phyloP scores from a whole-genome alignment of 441 rosid genomes.

The Theobroma grandiflorum region DNA sequence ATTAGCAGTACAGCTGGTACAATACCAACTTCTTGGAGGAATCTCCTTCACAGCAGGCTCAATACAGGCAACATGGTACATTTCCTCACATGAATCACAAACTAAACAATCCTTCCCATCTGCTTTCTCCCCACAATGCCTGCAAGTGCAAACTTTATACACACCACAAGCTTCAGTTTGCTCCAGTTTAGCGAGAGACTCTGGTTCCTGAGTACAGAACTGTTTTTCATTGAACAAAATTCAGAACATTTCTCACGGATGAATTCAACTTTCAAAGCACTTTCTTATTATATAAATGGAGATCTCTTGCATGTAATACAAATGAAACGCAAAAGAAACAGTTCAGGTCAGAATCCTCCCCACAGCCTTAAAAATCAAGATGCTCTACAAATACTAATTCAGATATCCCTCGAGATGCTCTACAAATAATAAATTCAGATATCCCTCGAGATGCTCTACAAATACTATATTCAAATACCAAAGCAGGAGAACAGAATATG shows the following conservation, averaged over 20 bases:
- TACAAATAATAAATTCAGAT: constrained; percentile 11
- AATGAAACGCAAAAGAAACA: constrained; percentile 12
- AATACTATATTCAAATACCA: constrained; percentile 23
- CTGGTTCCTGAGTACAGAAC: constrained; percentile 43
- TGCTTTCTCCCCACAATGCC: constrained; percentile 73
- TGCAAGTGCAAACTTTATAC: constrained; percentile 55
- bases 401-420: background rate
- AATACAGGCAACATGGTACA: constrained; percentile 83
- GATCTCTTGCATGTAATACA: constrained; percentile 3
- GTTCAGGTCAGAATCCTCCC: background rate
- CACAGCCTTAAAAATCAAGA: background rate
- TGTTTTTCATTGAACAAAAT: constrained; percentile 37
- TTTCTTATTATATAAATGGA: background rate
- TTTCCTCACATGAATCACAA: constrained; percentile 89
- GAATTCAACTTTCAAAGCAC: background rate
- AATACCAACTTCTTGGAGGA: constrained; percentile 80
- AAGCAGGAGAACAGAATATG: background rate
- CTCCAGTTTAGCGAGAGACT: constrained; percentile 54
- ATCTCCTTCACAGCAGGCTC: constrained; percentile 74
- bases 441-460: constrained; percentile 3
- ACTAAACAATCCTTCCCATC: constrained; percentile 69
- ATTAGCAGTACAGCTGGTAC: constrained; percentile 61
- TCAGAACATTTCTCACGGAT: constrained; percentile 21
- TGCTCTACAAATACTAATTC: too few relatives aligned
- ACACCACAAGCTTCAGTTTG: constrained; percentile 44